Percentiles rank a stretch among this genome's conserved stretches.
phyloP scores from a whole-genome alignment of 2,329 filamentous ascomycete species.

The Neopestalotiopsis sp. region DNA sequence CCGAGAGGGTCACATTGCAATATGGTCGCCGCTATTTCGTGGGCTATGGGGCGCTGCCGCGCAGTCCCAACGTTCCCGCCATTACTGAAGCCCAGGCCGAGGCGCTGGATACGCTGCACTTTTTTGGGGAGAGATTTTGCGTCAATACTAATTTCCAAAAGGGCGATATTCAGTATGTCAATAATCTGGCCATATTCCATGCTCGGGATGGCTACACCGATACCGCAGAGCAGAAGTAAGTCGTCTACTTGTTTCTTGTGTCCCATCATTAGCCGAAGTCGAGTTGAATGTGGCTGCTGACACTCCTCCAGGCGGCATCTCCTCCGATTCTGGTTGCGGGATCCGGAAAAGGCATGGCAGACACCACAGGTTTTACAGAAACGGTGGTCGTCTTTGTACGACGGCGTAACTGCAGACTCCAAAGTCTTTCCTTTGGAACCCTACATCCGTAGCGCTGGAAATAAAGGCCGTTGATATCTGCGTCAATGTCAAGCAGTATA shows the following conservation, averaged over 20 bases:
- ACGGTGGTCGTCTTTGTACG: constrained; percentile 59
- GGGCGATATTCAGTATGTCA: constrained; percentile 60
- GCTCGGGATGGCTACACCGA: constrained; percentile 55
- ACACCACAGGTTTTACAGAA: constrained; percentile 48
- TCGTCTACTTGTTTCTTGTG: constrained; percentile 10
- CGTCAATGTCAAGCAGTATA: too few species aligned
- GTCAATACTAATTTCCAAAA: constrained; percentile 51
- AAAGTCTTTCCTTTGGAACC: constrained; percentile 63
- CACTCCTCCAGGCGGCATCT: constrained; percentile 46
- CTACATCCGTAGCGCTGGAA: constrained; percentile 45
- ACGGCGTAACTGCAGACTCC: constrained; percentile 53
- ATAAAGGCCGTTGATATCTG: constrained; percentile 30
- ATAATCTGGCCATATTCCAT: constrained; percentile 61
- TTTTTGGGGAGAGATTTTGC: constrained; percentile 50
- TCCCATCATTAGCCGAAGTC: too few species aligned
- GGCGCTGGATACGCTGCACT: constrained; percentile 56
- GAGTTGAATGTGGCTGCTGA: constrained; percentile 24
- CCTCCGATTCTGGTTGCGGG: constrained; percentile 54
- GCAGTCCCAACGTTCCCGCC: constrained; percentile 59
- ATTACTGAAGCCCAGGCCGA: constrained; percentile 59
- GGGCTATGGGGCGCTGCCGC: constrained; percentile 59
- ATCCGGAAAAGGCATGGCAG: constrained; percentile 54
- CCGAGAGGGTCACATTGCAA: constrained; percentile 63
- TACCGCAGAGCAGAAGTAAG: constrained; percentile 48
- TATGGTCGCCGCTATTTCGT: constrained; percentile 65